These are phyloP conservation scores for Lactifluus rugatus DNA, from an alignment of 768 basidiomycete genomes.

Conservation along the genomic window DNA sequence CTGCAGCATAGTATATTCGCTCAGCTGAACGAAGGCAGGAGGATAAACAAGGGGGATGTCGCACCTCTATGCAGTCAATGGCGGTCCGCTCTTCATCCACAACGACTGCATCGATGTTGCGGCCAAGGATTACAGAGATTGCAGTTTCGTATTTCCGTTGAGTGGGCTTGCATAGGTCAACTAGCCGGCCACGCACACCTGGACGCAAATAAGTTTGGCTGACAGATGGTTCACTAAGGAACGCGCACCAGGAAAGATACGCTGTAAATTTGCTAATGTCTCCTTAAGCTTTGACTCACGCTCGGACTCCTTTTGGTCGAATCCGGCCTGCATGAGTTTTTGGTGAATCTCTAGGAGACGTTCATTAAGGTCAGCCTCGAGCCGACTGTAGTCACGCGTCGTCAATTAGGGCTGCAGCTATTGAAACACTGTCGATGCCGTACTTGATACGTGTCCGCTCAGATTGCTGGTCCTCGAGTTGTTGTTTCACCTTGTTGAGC, in stretches of 20 bases:
- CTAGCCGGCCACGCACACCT: slow-evolving; percentile 89
- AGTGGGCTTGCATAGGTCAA: slow-evolving; percentile 92
- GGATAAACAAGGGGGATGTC: slow-evolving; percentile 6
- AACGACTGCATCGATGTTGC: slow-evolving; percentile 92
- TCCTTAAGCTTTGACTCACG: slow-evolving; percentile 79
- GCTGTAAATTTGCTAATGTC: slow-evolving; percentile 69
- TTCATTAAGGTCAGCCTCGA: slow-evolving; percentile 87
- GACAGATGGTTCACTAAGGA: neutral
- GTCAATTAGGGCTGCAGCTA: neutral
- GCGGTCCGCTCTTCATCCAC: slow-evolving; percentile 96
- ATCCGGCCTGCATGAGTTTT: slow-evolving; percentile 82
- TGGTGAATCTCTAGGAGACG: slow-evolving; percentile 75
- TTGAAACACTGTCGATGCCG: slow-evolving; percentile 21
- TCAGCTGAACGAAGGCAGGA: neutral
- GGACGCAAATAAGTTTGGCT: neutral
- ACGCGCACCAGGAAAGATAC: slow-evolving; percentile 73
- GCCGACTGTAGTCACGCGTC: slow-evolving; percentile 44
- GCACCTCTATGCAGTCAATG: slow-evolving; percentile 92
- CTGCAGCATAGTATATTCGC: slow-evolving; percentile 29
- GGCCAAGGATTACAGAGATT: slow-evolving; percentile 83
- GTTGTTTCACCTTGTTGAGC: slow-evolving; percentile 56
- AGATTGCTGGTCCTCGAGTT: slow-evolving; percentile 76
- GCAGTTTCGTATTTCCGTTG: slow-evolving; percentile 87
- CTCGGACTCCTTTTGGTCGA: slow-evolving; percentile 81
- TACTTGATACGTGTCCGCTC: slow-evolving; percentile 76